Evolutionary conservation across 495 filamentous ascomycete species (phyloP).

Genomic region (Penicillium dipodomyicola): DNA sequence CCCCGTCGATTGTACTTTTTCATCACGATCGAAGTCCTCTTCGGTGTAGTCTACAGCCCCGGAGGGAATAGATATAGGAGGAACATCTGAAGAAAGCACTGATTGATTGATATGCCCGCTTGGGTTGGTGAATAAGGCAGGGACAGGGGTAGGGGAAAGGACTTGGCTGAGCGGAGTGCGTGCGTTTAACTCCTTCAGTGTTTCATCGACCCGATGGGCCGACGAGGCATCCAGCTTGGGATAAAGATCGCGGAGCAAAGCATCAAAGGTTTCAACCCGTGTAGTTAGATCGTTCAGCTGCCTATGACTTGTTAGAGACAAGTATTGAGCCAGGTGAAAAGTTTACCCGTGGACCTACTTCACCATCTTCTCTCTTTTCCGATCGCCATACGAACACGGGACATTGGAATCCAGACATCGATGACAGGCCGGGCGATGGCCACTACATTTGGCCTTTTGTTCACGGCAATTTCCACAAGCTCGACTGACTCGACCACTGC

Average conservation of each 20-base stretch:
- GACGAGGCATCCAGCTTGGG: slow-evolving; percentile 33
- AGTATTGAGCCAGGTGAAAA: background rate
- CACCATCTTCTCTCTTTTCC: slow-evolving; percentile 57
- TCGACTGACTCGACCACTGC: slow-evolving; percentile 43
- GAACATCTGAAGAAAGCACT: slow-evolving; percentile 14
- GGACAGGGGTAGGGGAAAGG: slow-evolving; percentile 6
- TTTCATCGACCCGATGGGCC: slow-evolving; percentile 39
- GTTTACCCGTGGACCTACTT: slow-evolving; percentile 35
- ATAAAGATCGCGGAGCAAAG: slow-evolving; percentile 38
- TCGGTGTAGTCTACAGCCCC: slow-evolving; percentile 53
- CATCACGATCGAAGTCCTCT: slow-evolving; percentile 58
- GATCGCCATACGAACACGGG: slow-evolving; percentile 54
- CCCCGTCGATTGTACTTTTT: slow-evolving; percentile 50
- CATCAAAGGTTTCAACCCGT: slow-evolving; percentile 36
- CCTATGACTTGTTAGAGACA: slow-evolving; percentile 28
- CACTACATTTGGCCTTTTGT: slow-evolving; percentile 64
- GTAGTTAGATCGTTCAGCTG: slow-evolving; percentile 40
- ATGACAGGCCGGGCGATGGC: slow-evolving; percentile 54
- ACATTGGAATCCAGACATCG: slow-evolving; percentile 54
- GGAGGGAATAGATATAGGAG: slow-evolving; percentile 42
- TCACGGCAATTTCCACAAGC: slow-evolving; percentile 76
- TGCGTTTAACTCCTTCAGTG: slow-evolving; percentile 18
- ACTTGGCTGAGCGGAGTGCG: background rate
- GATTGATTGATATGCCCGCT: slow-evolving; percentile 6
- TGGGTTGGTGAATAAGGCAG: background rate